Conservation (phyloP, 441 rosid species). For the Cnidoscolus chayamansa region DNA sequence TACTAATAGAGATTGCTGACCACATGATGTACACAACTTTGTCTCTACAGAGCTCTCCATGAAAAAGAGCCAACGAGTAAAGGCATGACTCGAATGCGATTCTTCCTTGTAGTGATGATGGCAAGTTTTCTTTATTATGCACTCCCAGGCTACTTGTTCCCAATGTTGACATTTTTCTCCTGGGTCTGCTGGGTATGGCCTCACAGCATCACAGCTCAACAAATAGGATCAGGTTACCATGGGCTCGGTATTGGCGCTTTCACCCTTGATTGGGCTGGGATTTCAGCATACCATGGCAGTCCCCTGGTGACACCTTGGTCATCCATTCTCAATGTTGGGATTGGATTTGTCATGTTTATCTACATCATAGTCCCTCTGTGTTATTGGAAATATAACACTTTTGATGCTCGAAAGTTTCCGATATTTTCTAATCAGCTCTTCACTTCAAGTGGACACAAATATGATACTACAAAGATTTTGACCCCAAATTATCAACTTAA, state of each 20-base stretch:
- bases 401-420: constrained; percentile 76
- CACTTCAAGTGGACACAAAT: constrained; percentile 66
- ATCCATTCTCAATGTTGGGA: constrained; percentile 77
- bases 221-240: constrained; percentile 87
- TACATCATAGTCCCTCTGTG: constrained; percentile 85
- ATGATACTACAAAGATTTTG: constrained; percentile 75
- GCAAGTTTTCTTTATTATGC: constrained; percentile 77
- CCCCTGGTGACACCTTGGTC: constrained; percentile 90
- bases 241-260: constrained; percentile 89
- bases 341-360: constrained; percentile 85
- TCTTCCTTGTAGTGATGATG: constrained; percentile 54
- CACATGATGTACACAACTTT: background rate
- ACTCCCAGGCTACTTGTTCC: constrained; percentile 81
- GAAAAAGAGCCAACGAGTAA: constrained; percentile 57
- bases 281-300: constrained; percentile 95
- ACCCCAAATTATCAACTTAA: constrained; percentile 69
- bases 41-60: constrained; percentile 70
- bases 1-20: no score
- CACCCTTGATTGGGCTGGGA: constrained; percentile 95
- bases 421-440: constrained; percentile 86
- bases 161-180: constrained; percentile 86
- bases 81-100: constrained; percentile 68
- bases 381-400: constrained; percentile 86
- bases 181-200: constrained; percentile 99
- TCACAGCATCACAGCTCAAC: constrained; percentile 76